Evolutionary conservation across 208 protist genomes (phyloP), one percentile per base, ranked within the genome.

Genomic region (Novymonas esmeraldas): DNA sequence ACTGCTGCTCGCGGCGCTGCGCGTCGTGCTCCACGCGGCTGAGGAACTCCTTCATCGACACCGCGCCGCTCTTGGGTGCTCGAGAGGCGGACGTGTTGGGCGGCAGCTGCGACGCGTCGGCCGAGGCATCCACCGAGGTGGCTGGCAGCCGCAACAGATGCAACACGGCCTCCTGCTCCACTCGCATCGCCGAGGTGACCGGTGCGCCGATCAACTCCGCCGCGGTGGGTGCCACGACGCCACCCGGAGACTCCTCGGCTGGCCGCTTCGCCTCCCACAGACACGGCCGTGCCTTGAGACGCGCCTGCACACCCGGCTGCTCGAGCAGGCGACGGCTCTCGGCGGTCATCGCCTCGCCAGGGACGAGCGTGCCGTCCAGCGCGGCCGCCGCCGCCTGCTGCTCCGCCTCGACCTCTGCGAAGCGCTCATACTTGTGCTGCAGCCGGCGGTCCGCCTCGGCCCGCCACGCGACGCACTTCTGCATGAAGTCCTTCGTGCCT

Each of bases 401-500:
- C 60, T 57, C 64, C 16, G 69, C 56, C 41, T 70, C 54, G 52
- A 71, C 4, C 48, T 62, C 62, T 6, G 56, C 70, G 33, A 84
- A 64, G 22, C 64, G 76, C 29, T 48, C 70, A 16, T 72, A 78
- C 65, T 80, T 87, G 31, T 76, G 73, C 26, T 41, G 44, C 29
- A 84, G 66, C 18, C 78, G 67, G 13, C 49, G 39, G 3, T 44
- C 59, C 50, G 52, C 52, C 60, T 76, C 66, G 49, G 82, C 66
- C 51, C 76, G 64, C 82, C 88, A 94, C 69, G 81, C 76, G 10
- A 89, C 24, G 39, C 82, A 89, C 58, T 71, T 81, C 44, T 82
- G 70, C 76, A 89, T 82, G 62, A 91, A 94, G 14, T 71, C 60
- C 24, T 70, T 64, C 14, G 68, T 61, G 11, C 83, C 82, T 46